Conservation (phyloP, 2,329 filamentous ascomycete genomes). For the Teratosphaeria nubilosa region DNA sequence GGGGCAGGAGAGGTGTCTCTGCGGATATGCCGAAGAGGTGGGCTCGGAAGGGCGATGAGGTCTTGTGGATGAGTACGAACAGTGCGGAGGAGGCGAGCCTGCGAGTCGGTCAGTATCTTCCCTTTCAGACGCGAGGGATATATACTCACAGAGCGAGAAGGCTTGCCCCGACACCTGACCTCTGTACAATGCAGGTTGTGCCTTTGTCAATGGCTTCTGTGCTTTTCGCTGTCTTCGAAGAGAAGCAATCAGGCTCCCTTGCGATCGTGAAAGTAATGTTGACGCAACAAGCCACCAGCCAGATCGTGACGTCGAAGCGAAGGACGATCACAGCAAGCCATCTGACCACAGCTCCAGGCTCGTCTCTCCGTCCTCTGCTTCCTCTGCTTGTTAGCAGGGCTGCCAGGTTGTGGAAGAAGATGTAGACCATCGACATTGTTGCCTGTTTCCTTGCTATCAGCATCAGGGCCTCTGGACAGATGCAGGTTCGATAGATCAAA, state of each 20-base stretch:
- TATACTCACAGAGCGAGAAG: constrained; percentile 16
- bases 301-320: constrained; percentile 13
- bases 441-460: constrained; percentile 7
- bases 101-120: not conserved
- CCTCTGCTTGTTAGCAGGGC: constrained; percentile 6
- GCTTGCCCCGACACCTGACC: constrained; percentile 14
- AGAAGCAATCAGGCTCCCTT: constrained; percentile 12
- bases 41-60: constrained; percentile 13
- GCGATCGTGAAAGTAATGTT: constrained; percentile 17
- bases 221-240: not conserved
- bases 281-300: constrained; percentile 16
- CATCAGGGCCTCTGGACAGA: not conserved
- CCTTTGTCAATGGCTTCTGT: constrained; percentile 9
- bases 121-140: not conserved
- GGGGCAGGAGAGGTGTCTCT: constrained; percentile 10
- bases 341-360: constrained; percentile 1
- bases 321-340: constrained; percentile 10
- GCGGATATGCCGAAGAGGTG: constrained; percentile 17
- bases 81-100: constrained; percentile 13
- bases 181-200: constrained; percentile 17
- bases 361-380: constrained; percentile 8
- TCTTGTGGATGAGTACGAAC: constrained; percentile 18
- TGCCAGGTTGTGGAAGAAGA: constrained; percentile 10
- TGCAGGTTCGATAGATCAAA: not conserved
- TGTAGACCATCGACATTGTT: constrained; percentile 11